Evolutionary conservation across 345 rosid genomes (phyloP).

Genomic region (Excoecaria cochinchinensis): DNA sequence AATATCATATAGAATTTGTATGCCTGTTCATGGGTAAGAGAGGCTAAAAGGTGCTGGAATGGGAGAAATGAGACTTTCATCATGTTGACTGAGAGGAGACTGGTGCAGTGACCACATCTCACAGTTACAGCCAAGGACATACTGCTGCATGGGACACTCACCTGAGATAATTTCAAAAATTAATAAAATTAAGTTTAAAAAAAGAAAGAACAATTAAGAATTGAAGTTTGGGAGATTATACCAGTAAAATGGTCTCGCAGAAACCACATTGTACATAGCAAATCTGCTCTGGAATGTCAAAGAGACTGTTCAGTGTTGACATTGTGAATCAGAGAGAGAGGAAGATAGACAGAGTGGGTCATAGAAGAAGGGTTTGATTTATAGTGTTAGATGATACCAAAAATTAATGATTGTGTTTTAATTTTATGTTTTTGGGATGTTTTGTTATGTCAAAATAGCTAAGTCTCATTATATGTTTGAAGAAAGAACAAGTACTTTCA

Average conservation of each 20-base stretch:
- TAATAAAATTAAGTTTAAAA: not conserved
- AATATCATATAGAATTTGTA: not conserved
- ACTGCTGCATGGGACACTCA: slow-evolving; percentile 88
- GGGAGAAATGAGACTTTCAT: slow-evolving; percentile 84
- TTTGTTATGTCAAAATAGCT: slow-evolving; percentile 19
- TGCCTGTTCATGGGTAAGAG: slow-evolving; percentile 44
- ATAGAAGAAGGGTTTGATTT: slow-evolving; percentile 9
- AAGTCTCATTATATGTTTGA: not conserved
- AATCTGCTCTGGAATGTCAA: slow-evolving; percentile 87
- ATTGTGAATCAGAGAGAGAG: slow-evolving; percentile 16
- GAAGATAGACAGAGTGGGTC: slow-evolving; percentile 19
- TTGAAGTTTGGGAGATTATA: slow-evolving; percentile 10
- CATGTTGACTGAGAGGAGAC: slow-evolving; percentile 91
- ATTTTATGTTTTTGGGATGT: slow-evolving; percentile 15
- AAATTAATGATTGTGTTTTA: not conserved
- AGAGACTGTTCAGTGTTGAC: slow-evolving; percentile 59
- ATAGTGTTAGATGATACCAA: slow-evolving; percentile 16
- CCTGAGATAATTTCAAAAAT: slow-evolving; percentile 38
- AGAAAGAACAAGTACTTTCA: not conserved
- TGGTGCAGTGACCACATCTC: slow-evolving; percentile 95
- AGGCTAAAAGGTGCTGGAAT: slow-evolving; percentile 71
- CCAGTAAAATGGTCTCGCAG: slow-evolving; percentile 89
- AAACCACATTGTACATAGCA: slow-evolving; percentile 96
- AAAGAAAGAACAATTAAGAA: not conserved
- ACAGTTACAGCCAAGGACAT: slow-evolving; percentile 85